phyloP scores from a whole-genome alignment of 495 filamentous ascomycete genomes.

The Saxophila tyrrhenica region DNA sequence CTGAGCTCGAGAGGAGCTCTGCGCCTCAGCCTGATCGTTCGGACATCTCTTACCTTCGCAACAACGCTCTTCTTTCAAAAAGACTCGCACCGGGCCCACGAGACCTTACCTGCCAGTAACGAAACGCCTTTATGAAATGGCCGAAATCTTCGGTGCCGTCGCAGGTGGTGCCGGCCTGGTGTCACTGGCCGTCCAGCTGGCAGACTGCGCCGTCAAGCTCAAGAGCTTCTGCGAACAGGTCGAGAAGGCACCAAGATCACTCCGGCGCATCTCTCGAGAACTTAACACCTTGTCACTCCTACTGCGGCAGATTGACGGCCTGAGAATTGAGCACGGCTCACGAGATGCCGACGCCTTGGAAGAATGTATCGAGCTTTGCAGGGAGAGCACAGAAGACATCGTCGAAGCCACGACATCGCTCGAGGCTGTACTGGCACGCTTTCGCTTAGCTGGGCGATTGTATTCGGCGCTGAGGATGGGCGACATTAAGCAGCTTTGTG shows the following conservation, averaged over 20 bases:
- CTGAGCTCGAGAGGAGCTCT: too few species aligned
- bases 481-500: neutral
- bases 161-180: neutral
- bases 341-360: neutral
- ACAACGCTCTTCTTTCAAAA: too few species aligned
- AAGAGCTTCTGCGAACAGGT: conserved; percentile 1
- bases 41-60: too few species aligned
- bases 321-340: neutral
- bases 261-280: neutral
- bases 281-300: neutral
- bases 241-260: neutral
- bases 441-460: neutral
- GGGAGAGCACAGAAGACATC: neutral
- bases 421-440: neutral
- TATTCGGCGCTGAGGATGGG: neutral
- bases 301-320: neutral
- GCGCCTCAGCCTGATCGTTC: too few species aligned
- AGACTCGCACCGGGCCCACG: too few species aligned
- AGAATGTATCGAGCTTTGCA: neutral
- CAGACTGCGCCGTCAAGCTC: neutral
- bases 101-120: neutral
- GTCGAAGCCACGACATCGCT: neutral
- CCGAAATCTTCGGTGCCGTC: neutral
- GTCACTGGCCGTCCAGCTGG: neutral
- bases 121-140: neutral